Evolutionary conservation across 805 yeast genomes (phyloP).

Genomic region (Wickerhamiella kazuoi): DNA sequence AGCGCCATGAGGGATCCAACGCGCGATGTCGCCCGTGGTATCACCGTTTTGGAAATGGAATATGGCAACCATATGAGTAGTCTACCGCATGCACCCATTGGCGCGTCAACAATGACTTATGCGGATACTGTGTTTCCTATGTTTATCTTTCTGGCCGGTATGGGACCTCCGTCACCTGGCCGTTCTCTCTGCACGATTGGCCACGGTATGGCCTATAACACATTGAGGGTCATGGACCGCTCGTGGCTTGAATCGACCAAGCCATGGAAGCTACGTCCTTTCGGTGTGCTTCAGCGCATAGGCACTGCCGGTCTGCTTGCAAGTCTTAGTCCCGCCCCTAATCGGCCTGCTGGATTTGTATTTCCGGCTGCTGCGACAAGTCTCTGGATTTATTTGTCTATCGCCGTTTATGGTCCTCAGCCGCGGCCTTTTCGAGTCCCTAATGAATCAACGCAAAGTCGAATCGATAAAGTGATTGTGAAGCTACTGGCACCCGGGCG

Average conservation of each 20-base stretch:
- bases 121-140: constrained; percentile 20
- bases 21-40: constrained; percentile 17
- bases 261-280: constrained; percentile 8
- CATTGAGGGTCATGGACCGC: constrained; percentile 4
- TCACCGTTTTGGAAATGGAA: constrained; percentile 19
- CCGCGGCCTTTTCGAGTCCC: constrained; percentile 17
- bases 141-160: constrained; percentile 18
- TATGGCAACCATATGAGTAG: constrained; percentile 9
- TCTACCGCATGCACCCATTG: constrained; percentile 14
- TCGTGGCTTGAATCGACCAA: constrained; percentile 5
- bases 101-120: constrained; percentile 13
- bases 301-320: constrained; percentile 16
- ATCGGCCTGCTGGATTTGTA: constrained; percentile 4
- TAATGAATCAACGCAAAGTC: constrained; percentile 20
- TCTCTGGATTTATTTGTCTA: constrained; percentile 17
- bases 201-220: constrained; percentile 18
- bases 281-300: constrained; percentile 19
- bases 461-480: constrained; percentile 13
- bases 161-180: constrained; percentile 10
- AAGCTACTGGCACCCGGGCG: neutral
- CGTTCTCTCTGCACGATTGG: constrained; percentile 14
- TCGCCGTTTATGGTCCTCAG: constrained; percentile 14
- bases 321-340: constrained; percentile 6
- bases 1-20: constrained; percentile 13
- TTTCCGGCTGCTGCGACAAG: constrained; percentile 15